Percentiles rank a stretch among this genome's conserved stretches.
Conservation (phyloP, 306 rosid genomes). For the Corylus heterophylla region DNA sequence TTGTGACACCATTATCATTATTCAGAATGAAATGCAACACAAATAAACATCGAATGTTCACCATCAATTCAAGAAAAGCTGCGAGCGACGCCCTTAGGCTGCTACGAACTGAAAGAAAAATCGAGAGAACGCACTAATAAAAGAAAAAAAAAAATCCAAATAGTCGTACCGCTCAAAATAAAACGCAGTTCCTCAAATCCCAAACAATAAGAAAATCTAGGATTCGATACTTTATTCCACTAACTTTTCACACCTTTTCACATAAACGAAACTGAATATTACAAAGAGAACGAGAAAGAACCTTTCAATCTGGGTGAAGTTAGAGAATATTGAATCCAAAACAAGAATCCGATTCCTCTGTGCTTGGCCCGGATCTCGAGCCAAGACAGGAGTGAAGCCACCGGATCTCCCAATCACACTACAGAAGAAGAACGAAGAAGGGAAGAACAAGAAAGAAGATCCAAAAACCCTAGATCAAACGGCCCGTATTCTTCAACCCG, state of each 20-base stretch:
- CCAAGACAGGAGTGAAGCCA: conserved; percentile 76
- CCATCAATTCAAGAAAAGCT: neutral
- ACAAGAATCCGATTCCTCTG: conserved; percentile 50
- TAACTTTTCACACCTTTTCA: neutral
- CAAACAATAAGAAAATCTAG: neutral
- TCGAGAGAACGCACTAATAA: neutral
- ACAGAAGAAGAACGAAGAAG: neutral
- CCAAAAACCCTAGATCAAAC: conserved; percentile 19
- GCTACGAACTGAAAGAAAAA: too few relatives aligned
- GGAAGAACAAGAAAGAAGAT: neutral
- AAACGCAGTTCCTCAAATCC: conserved; percentile 12
- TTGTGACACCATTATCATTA: too few relatives aligned
- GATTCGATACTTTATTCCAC: neutral
- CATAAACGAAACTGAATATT: conserved; percentile 14
- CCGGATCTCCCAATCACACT: conserved; percentile 32
- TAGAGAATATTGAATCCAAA: conserved; percentile 37
- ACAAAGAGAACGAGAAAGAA: conserved; percentile 6
- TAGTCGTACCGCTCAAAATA: neutral
- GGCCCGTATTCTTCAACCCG: neutral
- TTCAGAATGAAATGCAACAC: neutral
- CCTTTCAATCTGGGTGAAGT: conserved; percentile 25
- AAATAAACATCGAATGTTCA: too few relatives aligned
- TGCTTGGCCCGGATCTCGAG: conserved; percentile 97
- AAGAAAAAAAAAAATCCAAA: neutral
- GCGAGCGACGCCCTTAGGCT: neutral